Base-by-base conservation (phyloP, 2,329 filamentous ascomycete species). In the Zymoseptoria pseudotritici region DNA sequence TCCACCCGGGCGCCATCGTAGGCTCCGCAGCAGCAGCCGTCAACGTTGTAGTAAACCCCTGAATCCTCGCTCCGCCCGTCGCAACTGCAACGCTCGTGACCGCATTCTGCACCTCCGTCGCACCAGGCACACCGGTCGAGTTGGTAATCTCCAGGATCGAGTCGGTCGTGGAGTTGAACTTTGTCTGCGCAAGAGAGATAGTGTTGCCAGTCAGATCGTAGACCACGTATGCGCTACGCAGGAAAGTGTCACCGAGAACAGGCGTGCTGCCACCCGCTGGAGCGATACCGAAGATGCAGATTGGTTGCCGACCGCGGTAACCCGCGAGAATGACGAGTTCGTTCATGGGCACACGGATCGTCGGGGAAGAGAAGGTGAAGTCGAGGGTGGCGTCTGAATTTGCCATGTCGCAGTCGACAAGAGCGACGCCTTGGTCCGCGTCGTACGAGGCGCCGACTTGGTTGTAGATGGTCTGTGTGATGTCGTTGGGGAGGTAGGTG, bases 401-500 rank as follows among this genome's bases (percentile, higher is more conserved):
- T n/a, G 76, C 78, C 19, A 82, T 68, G 58, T 71, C 71, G 75
- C 84, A 86, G 65, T 82, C 76, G 51, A 83, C 76, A 63, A 81
- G 80, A 3, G 81, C 83, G 6, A 74, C 74, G 29, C 75, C 75
- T 63, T 77, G 71, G 3, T 65, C 58, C 0, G 67, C 60, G 65
- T 76, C 73, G 70, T 79, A 80, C 19, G 70, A 65, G 4, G 78
- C 78, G 57, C 72, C 69, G 64, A 75, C 73, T 19, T 71, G 65
- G 26, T 67, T 60, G 73, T 76, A 80, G 56, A 81, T 74, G 5
- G 65, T 65, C 5, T 71, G 63, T 3, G 82, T 81, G 52, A 91
- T 72, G 56, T 83, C 79, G 60, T 83, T 78, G 1, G 89, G 89
- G 0, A 91, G 76, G 69, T 89, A 89, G 65, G 81, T 86, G 61